Base-by-base conservation (phyloP, 2,329 filamentous ascomycete species). In the Rhynchosporium agropyri region DNA sequence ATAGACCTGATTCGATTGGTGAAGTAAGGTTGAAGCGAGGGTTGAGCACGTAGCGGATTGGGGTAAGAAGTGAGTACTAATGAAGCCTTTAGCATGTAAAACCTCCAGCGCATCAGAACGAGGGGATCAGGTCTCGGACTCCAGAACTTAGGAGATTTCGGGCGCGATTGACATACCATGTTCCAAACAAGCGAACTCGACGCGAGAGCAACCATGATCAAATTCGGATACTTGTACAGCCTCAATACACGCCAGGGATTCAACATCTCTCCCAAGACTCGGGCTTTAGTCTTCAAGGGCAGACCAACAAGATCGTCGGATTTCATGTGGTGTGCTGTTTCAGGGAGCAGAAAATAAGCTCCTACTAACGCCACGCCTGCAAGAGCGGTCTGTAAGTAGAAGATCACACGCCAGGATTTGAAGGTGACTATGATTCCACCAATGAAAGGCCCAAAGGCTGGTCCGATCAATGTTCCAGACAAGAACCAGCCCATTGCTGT, bases 381-480 rank as follows among this genome's bases (percentile, higher is more conserved):
- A 5, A 92, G 79, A 0, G 83, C 89, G 0, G 87, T 85, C 72
- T 92, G 89, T 0, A 93, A 78, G 86, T 89, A 92, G 77, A 92
- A 92, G 59, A 92, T 91, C 48, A 84, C 83, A 20, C 89, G 81
- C 90, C 90, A 94, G 2, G 81, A 83, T 6, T 81, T 80, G 74
- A 86, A 92, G 0, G 89, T 92, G 15, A 92, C 88, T 57, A 94
- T 90, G 50, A 92, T 86, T 29, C 89, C 90, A 60, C 90, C 85
- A 9, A 92, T 79, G 69, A 91, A 89, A 0, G 85, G 84, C 0
- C 89, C 89, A 70, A 89, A 80, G 0, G 86, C 87, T 6, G 90
- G 89, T 0, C 89, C 90, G 51, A 91, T 84, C 0, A 92, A 78
- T 0, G 87, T 90, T 0, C 89, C 89, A 0, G 82, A 85, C 45